Percentiles rank a stretch among this genome's conserved stretches.
phyloP scores from a whole-genome alignment of 2,329 filamentous ascomycete species.

The Penicillium sp. region DNA sequence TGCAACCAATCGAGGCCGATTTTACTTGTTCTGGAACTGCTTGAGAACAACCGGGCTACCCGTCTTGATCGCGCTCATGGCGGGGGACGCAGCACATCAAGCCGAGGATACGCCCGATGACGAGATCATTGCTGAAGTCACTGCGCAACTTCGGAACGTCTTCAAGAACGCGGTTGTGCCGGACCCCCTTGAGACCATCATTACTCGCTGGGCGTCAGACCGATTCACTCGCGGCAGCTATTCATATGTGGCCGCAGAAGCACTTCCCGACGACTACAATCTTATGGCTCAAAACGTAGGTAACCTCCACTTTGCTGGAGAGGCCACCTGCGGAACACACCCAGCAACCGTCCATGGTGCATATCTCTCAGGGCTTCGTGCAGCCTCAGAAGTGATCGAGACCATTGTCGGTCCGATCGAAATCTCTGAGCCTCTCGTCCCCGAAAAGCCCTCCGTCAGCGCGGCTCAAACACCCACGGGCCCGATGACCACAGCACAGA shows the following conservation, averaged over 20 bases:
- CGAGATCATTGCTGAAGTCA: slow-evolving; percentile 76
- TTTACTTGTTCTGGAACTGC: slow-evolving; percentile 98
- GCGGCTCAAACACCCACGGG: slow-evolving; percentile 14
- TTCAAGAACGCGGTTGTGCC: slow-evolving; percentile 67
- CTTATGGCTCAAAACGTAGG: slow-evolving; percentile 80
- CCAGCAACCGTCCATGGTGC: slow-evolving; percentile 96
- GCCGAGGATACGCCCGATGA: slow-evolving; percentile 75
- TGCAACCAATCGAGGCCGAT: slow-evolving; percentile 73
- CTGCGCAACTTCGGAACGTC: slow-evolving; percentile 70
- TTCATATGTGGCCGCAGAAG: slow-evolving; percentile 83
- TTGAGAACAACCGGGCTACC: slow-evolving; percentile 85
- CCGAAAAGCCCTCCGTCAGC: slow-evolving; percentile 53
- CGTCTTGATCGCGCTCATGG: slow-evolving; percentile 89
- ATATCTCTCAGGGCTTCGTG: slow-evolving; percentile 87
- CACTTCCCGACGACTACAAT: slow-evolving; percentile 86
- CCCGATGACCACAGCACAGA: slow-evolving; percentile 12
- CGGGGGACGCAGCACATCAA: slow-evolving; percentile 86
- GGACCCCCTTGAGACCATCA: slow-evolving; percentile 75
- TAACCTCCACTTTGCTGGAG: slow-evolving; percentile 90
- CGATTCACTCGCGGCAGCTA: slow-evolving; percentile 92
- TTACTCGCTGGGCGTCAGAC: slow-evolving; percentile 91
- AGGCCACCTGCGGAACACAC: slow-evolving; percentile 93
- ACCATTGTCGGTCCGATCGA: slow-evolving; percentile 77
- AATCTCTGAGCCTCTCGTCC: slow-evolving; percentile 71
- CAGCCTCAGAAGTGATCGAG: slow-evolving; percentile 80